Conservation (phyloP, 441 rosid species). For the Populus tomentosa region DNA sequence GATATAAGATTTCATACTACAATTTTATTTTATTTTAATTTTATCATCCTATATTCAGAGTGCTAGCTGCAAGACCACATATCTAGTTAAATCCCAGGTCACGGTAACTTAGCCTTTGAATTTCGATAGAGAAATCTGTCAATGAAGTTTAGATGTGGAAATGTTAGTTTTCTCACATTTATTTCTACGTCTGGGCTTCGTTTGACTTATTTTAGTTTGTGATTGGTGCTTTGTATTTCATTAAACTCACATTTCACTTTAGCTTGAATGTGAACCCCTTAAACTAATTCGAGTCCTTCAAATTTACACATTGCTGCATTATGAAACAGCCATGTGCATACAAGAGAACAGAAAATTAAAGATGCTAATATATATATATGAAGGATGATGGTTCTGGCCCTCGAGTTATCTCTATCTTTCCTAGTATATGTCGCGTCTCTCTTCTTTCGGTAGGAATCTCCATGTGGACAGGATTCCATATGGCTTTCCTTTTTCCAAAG, state of each 20-base stretch:
- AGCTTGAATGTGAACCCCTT: neutral
- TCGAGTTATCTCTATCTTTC: too few species aligned
- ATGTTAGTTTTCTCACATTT: neutral
- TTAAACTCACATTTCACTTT: too few species aligned
- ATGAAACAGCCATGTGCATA: too few species aligned
- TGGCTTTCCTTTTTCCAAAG: slow-evolving; percentile 21
- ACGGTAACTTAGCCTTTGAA: neutral
- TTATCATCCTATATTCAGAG: too few species aligned
- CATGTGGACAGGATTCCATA: slow-evolving; percentile 35
- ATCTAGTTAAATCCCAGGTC: neutral
- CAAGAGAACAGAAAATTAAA: neutral
- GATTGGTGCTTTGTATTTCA: neutral
- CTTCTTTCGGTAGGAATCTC: slow-evolving; percentile 15
- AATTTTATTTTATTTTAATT: too few species aligned
- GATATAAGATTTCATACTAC: neutral
- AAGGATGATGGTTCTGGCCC: too few species aligned
- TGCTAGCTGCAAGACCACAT: too few species aligned
- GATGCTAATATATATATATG: too few species aligned
- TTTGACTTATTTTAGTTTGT: neutral
- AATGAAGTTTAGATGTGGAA: neutral
- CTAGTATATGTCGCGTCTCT: neutral
- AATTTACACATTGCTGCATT: too few species aligned
- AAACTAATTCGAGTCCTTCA: neutral
- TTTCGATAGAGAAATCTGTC: neutral
- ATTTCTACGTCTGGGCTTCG: neutral